Evolutionary conservation across 148 eudicot genomes (phyloP).

Genomic region (Talinum fruticosum): DNA sequence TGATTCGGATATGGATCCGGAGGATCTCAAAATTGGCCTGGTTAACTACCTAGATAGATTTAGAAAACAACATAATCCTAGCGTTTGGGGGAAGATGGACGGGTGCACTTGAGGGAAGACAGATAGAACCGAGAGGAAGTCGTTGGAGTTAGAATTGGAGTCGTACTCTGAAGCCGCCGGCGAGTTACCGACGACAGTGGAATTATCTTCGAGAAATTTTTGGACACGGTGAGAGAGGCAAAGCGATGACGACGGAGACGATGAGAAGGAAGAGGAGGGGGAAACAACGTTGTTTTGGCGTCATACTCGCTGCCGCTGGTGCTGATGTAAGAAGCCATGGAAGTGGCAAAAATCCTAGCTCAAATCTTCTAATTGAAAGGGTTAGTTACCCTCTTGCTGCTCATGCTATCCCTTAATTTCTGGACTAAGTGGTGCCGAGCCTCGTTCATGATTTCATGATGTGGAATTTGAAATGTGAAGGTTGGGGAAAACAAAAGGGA

Average conservation of each 20-base stretch:
- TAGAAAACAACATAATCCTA: no score
- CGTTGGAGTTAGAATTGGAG: conserved; percentile 37
- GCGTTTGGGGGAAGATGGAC: no score
- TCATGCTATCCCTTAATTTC: conserved; percentile 32
- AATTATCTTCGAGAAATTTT: conserved; percentile 40
- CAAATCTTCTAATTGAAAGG: conserved; percentile 50
- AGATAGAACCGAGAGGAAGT: no score
- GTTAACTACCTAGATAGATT: no score
- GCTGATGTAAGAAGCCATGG: conserved; percentile 26
- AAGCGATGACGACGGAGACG: conserved; percentile 28
- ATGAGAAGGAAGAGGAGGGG: conserved; percentile 24
- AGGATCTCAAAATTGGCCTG: no score
- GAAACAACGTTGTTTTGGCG: conserved; percentile 36
- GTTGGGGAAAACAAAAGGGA: conserved; percentile 6
- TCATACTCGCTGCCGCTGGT: conserved; percentile 72
- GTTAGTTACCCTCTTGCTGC: conserved; percentile 35
- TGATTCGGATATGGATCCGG: no score
- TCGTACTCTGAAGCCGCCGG: not conserved
- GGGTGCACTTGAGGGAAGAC: no score
- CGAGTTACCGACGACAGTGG: no score
- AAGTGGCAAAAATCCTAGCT: conserved; percentile 41
- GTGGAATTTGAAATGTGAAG: not conserved
- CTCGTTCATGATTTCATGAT: not conserved
- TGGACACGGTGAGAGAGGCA: conserved; percentile 54
- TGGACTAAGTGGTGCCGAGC: not conserved